Evolutionary conservation across 2,329 filamentous ascomycete species (phyloP).

Genomic region (Alternaria burnsii): DNA sequence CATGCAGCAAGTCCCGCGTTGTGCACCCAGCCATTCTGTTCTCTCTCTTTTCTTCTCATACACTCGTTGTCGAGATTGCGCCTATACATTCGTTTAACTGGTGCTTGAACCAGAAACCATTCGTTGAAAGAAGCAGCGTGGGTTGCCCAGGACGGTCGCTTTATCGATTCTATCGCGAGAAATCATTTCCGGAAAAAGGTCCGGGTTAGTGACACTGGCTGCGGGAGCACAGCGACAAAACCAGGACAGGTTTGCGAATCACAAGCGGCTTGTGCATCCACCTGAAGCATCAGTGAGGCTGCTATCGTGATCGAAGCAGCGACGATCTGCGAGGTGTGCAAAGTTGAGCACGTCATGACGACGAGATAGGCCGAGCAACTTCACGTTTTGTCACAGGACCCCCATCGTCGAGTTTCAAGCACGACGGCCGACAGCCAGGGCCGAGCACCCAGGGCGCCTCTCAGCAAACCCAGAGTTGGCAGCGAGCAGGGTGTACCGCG

Average conservation of each 20-base stretch:
- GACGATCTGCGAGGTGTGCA: slow-evolving; percentile 2
- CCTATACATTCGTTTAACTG: slow-evolving; percentile 23
- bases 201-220: slow-evolving; percentile 23
- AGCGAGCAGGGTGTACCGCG: slow-evolving; percentile 7
- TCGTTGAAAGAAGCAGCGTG: slow-evolving; percentile 1
- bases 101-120: slow-evolving; percentile 6
- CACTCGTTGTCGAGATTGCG: slow-evolving; percentile 33
- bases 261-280: slow-evolving; percentile 4
- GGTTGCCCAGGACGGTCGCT: slow-evolving; percentile 12
- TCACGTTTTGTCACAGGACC: not conserved
- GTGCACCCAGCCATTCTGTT: slow-evolving; percentile 26
- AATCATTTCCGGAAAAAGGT: slow-evolving; percentile 20
- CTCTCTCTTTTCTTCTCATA: slow-evolving; percentile 26
- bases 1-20: slow-evolving; percentile 25
- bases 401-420: not conserved
- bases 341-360: slow-evolving; percentile 12
- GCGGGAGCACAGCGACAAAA: slow-evolving; percentile 22
- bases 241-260: slow-evolving; percentile 16
- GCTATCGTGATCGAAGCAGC: slow-evolving; percentile 6
- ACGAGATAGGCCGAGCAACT: slow-evolving; percentile 8
- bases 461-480: not conserved
- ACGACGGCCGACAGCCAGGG: not conserved
- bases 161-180: slow-evolving; percentile 11
- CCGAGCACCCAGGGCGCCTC: not conserved
- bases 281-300: not conserved